Base-by-base conservation (phyloP, 345 rosid species). In the Euclidium syriacum region DNA sequence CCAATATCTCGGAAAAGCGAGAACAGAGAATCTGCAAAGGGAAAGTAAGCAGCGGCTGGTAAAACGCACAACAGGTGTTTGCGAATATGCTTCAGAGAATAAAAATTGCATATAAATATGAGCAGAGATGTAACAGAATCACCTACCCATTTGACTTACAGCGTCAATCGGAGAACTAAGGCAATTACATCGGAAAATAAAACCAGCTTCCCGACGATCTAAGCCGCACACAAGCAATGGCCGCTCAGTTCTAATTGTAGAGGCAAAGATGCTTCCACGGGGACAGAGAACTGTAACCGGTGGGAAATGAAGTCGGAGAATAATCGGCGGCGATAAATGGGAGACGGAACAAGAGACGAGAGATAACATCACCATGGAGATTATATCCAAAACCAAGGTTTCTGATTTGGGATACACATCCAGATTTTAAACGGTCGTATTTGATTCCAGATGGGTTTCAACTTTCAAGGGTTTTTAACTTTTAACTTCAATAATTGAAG, bases 1-100 rank as follows among this genome's bases (percentile, higher is more conserved):
- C 83, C 87, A 17, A 79, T 30, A 62, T 46, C 81, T 61, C 57
- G 73, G 4, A 86, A 76, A 4, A 82, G 46, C 12, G 78, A 64
- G 54, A 66, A 65, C 11, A 84, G 26, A 44, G 73, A 15, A 15
- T 69, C 90, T 84, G 81, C 70, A 73, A 64, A 53, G 23, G 33
- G 51, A 62, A 29, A 18, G 22, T 43, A 4, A 38, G 24, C 34
- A 6, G 18, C 2, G 5, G 19, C 24, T 38, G 10, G 10, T 29
- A 27, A 26, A 24, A 49, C 35, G 61, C 61, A 71, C 49, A 41
- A 14, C 62, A 52, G 12, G 54, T 59, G 77, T 56, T 56, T 52
- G 33, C 20, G 53, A 33, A 70, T 47, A 63, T 58, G 77, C 77
- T 54, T 57, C 60, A 15, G 4, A 64, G 75, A 77, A n/a, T n/a